Evolutionary conservation across 2,329 filamentous ascomycete genomes (phyloP), one percentile per base, ranked within the genome.

Genomic region (Chaetomium olivaceum): DNA sequence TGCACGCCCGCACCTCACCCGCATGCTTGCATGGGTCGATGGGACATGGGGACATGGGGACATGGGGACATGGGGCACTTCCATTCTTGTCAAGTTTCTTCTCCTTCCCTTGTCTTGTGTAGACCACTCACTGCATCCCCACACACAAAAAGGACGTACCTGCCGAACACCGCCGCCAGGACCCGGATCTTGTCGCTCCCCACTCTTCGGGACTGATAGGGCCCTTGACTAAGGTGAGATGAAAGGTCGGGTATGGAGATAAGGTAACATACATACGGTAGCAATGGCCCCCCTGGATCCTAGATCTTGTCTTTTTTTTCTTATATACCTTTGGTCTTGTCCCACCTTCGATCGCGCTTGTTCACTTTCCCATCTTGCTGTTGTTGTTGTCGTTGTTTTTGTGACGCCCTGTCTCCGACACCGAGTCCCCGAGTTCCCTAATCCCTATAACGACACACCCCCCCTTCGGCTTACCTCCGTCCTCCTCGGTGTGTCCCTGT

Each of bases 251-350:
- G 21, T 48, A 48, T 21, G 46, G 46, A 21, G n/a, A 21, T 48
- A 21, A 48, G 19, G 46, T 48, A 48, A 21, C 23, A 19, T n/a
- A 46, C 57, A 50, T 21, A 46, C 31, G 39, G 63, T 27, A 51
- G 63, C n/a, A 58, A 61, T 25, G 63, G 43, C 12, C 21, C 57
- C 39, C 29, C 39, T 36, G 33, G 33, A 16, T 19, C n/a, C n/a
- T 12, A n/a, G 39, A 52, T 29, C 16, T 27, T 36, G 33, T 19
- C 14, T 36, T 29, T 61, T 65, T 16, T 11, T 43, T 39, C 58
- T 65, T 65, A 65, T 65, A 65, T 65, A 65, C 63, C 46, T 46
- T 25, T 25, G 16, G 31, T 46, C 55, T 58, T 58, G 62, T 63
- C 62, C 48, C 62, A 63, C 62, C 62, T 54, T 23, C 21, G 21